A percentile compares a stretch with the other conserved stretches of the same genome.
Conservation (phyloP, 208 protist genomes). For the Trichomonas gallinae region DNA sequence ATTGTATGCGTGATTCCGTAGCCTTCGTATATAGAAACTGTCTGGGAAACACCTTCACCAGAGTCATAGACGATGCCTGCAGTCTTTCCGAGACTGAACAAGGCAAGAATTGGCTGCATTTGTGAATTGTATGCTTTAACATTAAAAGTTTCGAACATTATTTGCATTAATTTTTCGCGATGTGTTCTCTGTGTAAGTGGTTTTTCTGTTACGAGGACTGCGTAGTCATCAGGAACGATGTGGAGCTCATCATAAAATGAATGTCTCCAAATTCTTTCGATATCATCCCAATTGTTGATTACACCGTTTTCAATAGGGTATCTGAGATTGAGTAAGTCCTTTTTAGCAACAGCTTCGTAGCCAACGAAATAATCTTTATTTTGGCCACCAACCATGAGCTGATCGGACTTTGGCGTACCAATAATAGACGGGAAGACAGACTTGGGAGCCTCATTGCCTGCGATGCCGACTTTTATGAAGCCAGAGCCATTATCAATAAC, state of each 20-base stretch:
- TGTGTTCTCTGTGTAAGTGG: constrained; percentile 62
- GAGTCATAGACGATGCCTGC: constrained; percentile 75
- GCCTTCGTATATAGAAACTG: constrained; percentile 58
- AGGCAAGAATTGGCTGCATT: constrained; percentile 85
- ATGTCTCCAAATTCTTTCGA: constrained; percentile 89
- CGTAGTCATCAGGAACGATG: constrained; percentile 81
- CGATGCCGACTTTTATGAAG: constrained; percentile 71
- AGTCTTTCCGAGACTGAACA: constrained; percentile 66
- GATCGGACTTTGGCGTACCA: background rate
- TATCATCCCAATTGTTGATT: constrained; percentile 92
- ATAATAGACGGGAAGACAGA: constrained; percentile 33
- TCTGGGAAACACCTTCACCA: constrained; percentile 83
- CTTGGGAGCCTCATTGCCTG: constrained; percentile 57
- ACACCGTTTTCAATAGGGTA: constrained; percentile 70
- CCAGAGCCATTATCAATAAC: constrained; percentile 73
- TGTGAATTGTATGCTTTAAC: constrained; percentile 44
- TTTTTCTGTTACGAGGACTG: constrained; percentile 68
- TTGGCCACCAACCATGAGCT: constrained; percentile 25
- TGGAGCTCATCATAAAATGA: constrained; percentile 94
- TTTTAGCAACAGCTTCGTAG: constrained; percentile 73
- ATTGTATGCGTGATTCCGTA: constrained; percentile 51
- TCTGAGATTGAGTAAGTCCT: constrained; percentile 78
- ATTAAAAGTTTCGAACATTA: constrained; percentile 68
- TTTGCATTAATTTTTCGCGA: constrained; percentile 64
- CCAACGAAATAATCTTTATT: constrained; percentile 79